Percentiles rank a stretch among this genome's conserved stretches.
Conservation (phyloP, 1,139 yeast species). For the Trichomonascaceae sp. region DNA sequence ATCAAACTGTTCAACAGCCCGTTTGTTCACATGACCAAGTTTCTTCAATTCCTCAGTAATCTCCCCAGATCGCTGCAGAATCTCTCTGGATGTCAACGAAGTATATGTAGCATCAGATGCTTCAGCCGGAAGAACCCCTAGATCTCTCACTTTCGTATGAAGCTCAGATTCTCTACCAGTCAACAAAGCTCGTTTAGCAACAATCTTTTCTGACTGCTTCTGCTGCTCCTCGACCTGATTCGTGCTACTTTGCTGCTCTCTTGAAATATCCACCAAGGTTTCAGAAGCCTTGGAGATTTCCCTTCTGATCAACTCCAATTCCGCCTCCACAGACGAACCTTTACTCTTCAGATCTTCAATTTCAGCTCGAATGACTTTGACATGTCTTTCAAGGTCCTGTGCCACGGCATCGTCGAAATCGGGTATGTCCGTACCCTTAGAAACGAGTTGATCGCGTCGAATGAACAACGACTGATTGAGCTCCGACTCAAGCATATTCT, state of each 20-base stretch:
- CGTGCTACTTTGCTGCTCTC: conserved; percentile 24
- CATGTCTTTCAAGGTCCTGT: not conserved
- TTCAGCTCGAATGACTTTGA: conserved; percentile 14
- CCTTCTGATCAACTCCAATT: not conserved
- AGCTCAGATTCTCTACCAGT: conserved; percentile 63
- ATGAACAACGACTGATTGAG: conserved; percentile 50
- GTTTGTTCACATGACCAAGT: conserved; percentile 77
- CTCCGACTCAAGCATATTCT: conserved; percentile 53
- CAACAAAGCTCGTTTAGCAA: conserved; percentile 60
- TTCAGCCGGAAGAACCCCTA: conserved; percentile 85
- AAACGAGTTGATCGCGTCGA: conserved; percentile 33
- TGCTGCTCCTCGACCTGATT: conserved; percentile 49
- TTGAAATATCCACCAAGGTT: conserved; percentile 15
- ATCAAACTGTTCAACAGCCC: conserved; percentile 80
- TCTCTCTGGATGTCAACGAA: conserved; percentile 42
- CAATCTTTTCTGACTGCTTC: conserved; percentile 57
- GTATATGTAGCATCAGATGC: conserved; percentile 50
- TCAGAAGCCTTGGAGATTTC: conserved; percentile 5
- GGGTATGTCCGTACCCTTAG: conserved; percentile 5
- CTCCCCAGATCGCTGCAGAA: conserved; percentile 50
- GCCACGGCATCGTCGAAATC: conserved; percentile 8
- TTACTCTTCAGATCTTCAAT: conserved; percentile 33
- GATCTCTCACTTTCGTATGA: conserved; percentile 66
- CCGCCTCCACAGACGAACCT: not conserved
- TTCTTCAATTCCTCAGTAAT: conserved; percentile 55